Conservation (phyloP, 2,329 filamentous ascomycete species). For the Sordariomycetes sp. region DNA sequence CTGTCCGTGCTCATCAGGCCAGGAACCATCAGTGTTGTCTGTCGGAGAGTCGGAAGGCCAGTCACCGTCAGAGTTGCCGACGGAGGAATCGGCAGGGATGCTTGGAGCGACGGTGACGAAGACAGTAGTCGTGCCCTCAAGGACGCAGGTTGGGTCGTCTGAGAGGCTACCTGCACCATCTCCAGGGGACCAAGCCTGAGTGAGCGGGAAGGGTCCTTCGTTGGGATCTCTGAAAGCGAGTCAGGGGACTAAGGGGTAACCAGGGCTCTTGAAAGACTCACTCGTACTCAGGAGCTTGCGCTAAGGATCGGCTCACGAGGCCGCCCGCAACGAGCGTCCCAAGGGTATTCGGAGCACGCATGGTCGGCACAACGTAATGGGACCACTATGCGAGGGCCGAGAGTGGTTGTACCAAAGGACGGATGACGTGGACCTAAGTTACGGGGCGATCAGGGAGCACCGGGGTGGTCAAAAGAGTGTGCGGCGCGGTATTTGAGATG, state of each 20-base stretch:
- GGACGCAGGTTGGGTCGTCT: constrained; percentile 25
- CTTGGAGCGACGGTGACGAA: constrained; percentile 36
- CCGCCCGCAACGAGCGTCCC: constrained; percentile 4
- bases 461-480: too few species aligned
- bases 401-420: too few species aligned
- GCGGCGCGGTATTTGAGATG: too few species aligned
- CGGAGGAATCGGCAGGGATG: constrained; percentile 13
- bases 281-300: constrained; percentile 5
- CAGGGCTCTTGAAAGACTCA: neutral
- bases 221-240: neutral
- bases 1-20: constrained; percentile 1
- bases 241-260: neutral
- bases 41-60: too few species aligned
- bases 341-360: constrained; percentile 4
- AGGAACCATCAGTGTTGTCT: neutral
- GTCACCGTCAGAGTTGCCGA: too few species aligned
- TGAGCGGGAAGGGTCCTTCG: too few species aligned
- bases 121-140: constrained; percentile 31
- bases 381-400: too few species aligned
- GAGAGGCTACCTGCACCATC: constrained; percentile 3
- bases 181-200: neutral
- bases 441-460: too few species aligned
- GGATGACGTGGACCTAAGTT: too few species aligned
- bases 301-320: constrained; percentile 2
- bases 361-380: too few species aligned